Conservation (phyloP, 2,329 filamentous ascomycete species). For the Magnaporthiopsis poae region DNA sequence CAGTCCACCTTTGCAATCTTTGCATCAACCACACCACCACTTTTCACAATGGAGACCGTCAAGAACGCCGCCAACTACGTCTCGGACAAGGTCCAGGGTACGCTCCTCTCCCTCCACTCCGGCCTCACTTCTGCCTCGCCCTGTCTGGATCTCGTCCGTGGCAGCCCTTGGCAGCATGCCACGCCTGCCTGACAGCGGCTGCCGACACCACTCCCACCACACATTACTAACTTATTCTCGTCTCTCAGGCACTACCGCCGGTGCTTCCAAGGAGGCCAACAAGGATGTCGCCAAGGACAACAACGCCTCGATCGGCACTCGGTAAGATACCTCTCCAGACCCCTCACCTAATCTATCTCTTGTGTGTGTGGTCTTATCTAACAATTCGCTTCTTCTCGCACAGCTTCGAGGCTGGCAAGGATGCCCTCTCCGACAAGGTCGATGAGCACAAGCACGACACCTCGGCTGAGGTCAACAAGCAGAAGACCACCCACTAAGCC, state of each 20-base stretch:
- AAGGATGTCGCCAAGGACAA: slow-evolving; percentile 48
- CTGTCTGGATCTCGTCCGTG: too few species aligned
- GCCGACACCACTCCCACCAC: too few species aligned
- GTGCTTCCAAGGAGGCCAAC: slow-evolving; percentile 49
- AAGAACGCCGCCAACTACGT: slow-evolving; percentile 51
- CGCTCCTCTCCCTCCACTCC: background rate
- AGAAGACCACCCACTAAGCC: slow-evolving; percentile 27
- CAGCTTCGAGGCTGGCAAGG: slow-evolving; percentile 22
- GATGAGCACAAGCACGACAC: slow-evolving; percentile 22
- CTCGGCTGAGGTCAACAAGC: slow-evolving; percentile 29
- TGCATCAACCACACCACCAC: slow-evolving; percentile 13
- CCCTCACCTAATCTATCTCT: too few species aligned
- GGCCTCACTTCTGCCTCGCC: too few species aligned
- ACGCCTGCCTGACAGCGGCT: too few species aligned
- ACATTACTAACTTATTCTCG: too few species aligned
- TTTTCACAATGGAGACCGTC: slow-evolving; percentile 29
- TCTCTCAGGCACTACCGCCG: slow-evolving; percentile 24
- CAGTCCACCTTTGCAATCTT: slow-evolving; percentile 8
- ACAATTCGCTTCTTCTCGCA: slow-evolving; percentile 5
- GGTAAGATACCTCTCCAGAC: slow-evolving; percentile 21
- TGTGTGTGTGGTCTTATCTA: background rate
- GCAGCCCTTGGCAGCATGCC: too few species aligned
- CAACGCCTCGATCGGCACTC: slow-evolving; percentile 35
- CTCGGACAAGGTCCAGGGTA: slow-evolving; percentile 43
- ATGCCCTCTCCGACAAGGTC: slow-evolving; percentile 27